Evolutionary conservation across 1,284 basidiomycete species (phyloP).

Genomic region (Cerioporus squamosus): DNA sequence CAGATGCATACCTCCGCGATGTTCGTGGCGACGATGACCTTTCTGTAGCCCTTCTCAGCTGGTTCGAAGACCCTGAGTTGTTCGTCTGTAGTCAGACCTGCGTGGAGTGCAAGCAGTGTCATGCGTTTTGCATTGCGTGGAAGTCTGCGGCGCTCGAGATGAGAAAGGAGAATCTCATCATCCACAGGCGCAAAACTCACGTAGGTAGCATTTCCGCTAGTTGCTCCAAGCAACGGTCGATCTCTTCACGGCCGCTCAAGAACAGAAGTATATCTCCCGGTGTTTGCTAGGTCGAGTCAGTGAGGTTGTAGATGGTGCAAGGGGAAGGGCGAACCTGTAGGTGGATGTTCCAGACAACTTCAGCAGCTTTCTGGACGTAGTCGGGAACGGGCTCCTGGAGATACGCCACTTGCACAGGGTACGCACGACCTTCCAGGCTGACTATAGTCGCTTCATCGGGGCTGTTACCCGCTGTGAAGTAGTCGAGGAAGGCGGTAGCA

Average conservation of each 20-base stretch:
- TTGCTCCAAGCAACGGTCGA: conserved; percentile 86
- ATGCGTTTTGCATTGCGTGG: conserved; percentile 66
- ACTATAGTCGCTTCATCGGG: conserved; percentile 74
- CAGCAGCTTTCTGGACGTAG: conserved; percentile 84
- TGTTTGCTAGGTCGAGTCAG: conserved; percentile 51
- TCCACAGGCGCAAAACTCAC: conserved; percentile 46
- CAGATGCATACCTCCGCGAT: conserved; percentile 80
- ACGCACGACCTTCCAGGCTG: conserved; percentile 92
- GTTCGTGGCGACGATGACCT: conserved; percentile 94
- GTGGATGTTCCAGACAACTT: conserved; percentile 88
- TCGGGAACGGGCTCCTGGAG: conserved; percentile 75
- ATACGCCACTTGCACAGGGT: conserved; percentile 87
- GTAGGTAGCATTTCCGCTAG: conserved; percentile 79
- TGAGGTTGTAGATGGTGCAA: neutral
- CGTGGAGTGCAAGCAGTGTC: conserved; percentile 81
- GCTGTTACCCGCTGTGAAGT: conserved; percentile 69
- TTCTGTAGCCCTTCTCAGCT: conserved; percentile 75
- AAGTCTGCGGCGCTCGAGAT: conserved; percentile 49
- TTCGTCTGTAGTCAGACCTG: conserved; percentile 85
- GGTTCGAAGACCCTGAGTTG: conserved; percentile 87
- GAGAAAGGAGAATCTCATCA: neutral
- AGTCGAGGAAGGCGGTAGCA: conserved; percentile 86
- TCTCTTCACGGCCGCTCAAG: conserved; percentile 96
- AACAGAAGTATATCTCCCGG: conserved; percentile 94
- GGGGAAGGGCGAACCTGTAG: conserved; percentile 57